Base-by-base conservation (phyloP, 495 filamentous ascomycete genomes). In the Tuber calosporum region DNA sequence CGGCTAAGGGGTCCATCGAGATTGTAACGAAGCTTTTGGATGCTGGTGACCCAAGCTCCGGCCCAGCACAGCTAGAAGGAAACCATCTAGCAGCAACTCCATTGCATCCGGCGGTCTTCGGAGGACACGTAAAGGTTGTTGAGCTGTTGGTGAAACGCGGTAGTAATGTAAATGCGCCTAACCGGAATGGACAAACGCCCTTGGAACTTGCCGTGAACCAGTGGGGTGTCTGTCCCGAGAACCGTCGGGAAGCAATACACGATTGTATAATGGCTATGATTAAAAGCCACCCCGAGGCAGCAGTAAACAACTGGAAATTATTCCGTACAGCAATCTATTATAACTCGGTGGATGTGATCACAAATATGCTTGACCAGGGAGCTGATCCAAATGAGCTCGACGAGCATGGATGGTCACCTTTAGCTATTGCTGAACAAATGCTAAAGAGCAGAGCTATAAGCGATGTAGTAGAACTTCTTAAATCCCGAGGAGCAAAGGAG, bases 341-440 rank as follows among this genome's bases (percentile, higher is more conserved):
- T 37, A 53, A 69, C 38, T 62, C 39, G 8, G 68, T 74, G 9
- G 72, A 66, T 17, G 62, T 42, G 43, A 36, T 76, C 37, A 75
- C 26, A 42, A 19, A 43, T 8, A 9, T 75, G n/a, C 42, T 75
- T 13, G 73, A 75, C 41, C n/a, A 68, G 7, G 73, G 73, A 1
- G 70, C 9, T 26, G 22, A 73, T 20, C 73, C 70, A n/a, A 73
- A 73, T 39, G 26, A 38, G 36, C 41, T 75, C 17, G 62, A 75
- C 6, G 70, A 75, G 42, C 73, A 73, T 62, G 73, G 70, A 41
- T 73, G 73, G 73, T 62, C 73, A 42, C 62, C 73, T 68, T 11
- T 73, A 37, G 36, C 70, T 68, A 73, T 68, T 74, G 45, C 74
- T 15, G 69, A 73, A n/a, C 41, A 66, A 30, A 73, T 22, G 34